These are phyloP conservation scores for Athelia psychrophila DNA, from an alignment of 1,284 basidiomycete species.

Conservation along the genomic window DNA sequence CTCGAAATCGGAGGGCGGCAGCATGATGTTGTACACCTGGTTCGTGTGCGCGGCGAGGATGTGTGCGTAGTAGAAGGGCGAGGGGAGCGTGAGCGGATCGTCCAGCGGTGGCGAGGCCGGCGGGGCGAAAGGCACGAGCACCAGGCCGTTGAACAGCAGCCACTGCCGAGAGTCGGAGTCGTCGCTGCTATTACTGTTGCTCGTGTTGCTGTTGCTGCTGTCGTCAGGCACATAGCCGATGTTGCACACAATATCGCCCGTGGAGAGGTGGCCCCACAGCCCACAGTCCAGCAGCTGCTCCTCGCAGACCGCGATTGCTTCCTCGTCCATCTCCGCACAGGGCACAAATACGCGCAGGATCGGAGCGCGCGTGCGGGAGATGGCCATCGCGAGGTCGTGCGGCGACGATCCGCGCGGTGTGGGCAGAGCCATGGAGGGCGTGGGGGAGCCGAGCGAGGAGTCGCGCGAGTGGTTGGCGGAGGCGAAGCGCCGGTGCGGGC, in stretches of 20 bases:
- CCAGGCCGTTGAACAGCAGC: conserved; percentile 66
- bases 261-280: conserved; percentile 68
- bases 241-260: conserved; percentile 75
- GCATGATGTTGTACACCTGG: conserved; percentile 42
- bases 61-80: conserved; percentile 71
- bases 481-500: conserved; percentile 34
- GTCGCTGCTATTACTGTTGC: conserved; percentile 17
- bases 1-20: conserved; percentile 36
- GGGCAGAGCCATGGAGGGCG: conserved; percentile 4
- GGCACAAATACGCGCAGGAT: conserved; percentile 74
- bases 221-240: conserved; percentile 60
- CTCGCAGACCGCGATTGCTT: conserved; percentile 54
- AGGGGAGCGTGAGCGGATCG: conserved; percentile 58
- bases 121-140: conserved; percentile 55
- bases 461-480: conserved; percentile 42
- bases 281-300: conserved; percentile 59
- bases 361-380: conserved; percentile 63
- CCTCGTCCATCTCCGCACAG: conserved; percentile 50
- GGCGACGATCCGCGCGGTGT: conserved; percentile 32
- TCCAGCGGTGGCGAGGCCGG: conserved; percentile 48
- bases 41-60: conserved; percentile 50
- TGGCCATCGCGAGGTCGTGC: conserved; percentile 61
- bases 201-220: conserved; percentile 11
- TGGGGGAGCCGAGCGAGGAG: conserved; percentile 21
- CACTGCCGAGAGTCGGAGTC: conserved; percentile 39